Percentiles rank a stretch among this genome's conserved stretches.
Conservation (phyloP, 305 asterid genomes). For the Ilex paraguariensis region DNA sequence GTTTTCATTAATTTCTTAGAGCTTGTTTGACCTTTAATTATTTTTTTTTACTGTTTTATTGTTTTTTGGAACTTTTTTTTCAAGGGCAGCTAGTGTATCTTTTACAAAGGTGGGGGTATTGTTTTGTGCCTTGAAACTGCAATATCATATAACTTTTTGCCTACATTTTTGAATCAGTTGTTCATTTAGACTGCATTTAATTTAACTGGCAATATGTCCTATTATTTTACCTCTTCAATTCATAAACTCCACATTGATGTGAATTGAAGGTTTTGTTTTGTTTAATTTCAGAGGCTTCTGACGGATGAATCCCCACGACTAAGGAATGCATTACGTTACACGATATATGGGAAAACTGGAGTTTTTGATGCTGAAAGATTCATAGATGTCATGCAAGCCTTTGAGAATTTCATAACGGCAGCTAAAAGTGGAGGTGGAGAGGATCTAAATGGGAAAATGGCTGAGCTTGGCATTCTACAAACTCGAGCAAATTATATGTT, state of each 20-base stretch:
- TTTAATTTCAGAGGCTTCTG: constrained; percentile 65
- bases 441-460: constrained; percentile 84
- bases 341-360: constrained; percentile 91
- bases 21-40: neutral
- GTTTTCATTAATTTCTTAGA: neutral
- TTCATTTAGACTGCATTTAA: too few species aligned
- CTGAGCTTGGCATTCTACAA: constrained; percentile 86
- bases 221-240: neutral
- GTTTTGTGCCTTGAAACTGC: too few species aligned
- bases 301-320: constrained; percentile 97
- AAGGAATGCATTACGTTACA: constrained; percentile 83
- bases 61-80: neutral
- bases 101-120: too few species aligned
- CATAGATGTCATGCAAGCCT: constrained; percentile 99
- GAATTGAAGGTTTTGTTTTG: constrained; percentile 3
- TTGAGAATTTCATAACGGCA: constrained; percentile 89
- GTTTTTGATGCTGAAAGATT: constrained; percentile 96
- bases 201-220: neutral
- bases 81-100: neutral
- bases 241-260: constrained; percentile 2
- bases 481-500: constrained; percentile 42
- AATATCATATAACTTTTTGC: too few species aligned
- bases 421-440: constrained; percentile 99
- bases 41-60: neutral
- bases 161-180: too few species aligned